A percentile compares a stretch with the other conserved stretches of the same genome.
Conservation (phyloP, 352 stramenopile genomes). For the Phytophthora constricta region DNA sequence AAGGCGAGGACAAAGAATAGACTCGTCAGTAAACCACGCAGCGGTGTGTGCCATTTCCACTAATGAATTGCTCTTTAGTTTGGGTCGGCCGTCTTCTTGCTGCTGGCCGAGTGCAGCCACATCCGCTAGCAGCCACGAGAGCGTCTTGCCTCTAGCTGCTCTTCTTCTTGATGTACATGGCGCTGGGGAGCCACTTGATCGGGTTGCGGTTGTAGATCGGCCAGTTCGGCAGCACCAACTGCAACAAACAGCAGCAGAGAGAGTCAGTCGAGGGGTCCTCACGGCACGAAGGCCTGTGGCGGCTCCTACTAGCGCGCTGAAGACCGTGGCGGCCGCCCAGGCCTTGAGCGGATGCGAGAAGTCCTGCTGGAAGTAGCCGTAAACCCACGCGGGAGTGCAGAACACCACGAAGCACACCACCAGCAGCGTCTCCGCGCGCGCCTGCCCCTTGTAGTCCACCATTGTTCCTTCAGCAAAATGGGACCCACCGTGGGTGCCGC, state of each 20-base stretch:
- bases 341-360: constrained; percentile 82
- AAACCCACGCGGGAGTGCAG: constrained; percentile 85
- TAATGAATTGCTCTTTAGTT: constrained; percentile 29
- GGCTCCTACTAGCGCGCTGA: constrained; percentile 72
- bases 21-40: neutral
- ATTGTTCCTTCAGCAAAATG: no score
- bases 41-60: constrained; percentile 1
- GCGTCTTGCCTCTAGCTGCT: constrained; percentile 26
- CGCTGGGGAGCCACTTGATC: constrained; percentile 81
- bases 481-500: no score
- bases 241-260: constrained; percentile 13
- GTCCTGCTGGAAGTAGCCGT: constrained; percentile 84
- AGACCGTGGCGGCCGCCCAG: constrained; percentile 62
- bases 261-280: no score
- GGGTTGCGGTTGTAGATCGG: constrained; percentile 84
- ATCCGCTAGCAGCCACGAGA: neutral
- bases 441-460: constrained; percentile 90
- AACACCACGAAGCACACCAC: constrained; percentile 73
- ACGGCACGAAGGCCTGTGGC: no score
- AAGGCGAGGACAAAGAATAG: constrained; percentile 45
- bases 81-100: neutral
- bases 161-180: constrained; percentile 78
- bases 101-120: no score
- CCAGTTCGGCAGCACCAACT: constrained; percentile 86
- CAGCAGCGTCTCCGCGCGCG: constrained; percentile 68